phyloP scores from a whole-genome alignment of 1,284 basidiomycete genomes.

The Amylostereum chailletii region DNA sequence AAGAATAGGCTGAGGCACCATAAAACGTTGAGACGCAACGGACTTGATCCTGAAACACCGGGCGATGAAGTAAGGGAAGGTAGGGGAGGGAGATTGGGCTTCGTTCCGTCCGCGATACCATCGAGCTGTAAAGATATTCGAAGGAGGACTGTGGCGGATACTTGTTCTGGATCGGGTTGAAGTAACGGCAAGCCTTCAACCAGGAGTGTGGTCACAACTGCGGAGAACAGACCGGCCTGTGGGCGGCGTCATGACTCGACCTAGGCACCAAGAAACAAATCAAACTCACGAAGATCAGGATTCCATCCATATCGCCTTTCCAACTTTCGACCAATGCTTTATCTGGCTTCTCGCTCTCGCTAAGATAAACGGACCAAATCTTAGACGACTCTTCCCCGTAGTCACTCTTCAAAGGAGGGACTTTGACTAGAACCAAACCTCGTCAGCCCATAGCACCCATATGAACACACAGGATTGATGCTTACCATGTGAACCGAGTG shows the following conservation, averaged over 20 bases:
- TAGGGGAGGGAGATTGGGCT: background rate
- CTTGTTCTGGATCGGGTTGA: conserved; percentile 6
- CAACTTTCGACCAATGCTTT: conserved; percentile 7
- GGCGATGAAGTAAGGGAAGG: background rate
- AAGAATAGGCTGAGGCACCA: conserved; percentile 8
- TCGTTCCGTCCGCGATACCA: background rate
- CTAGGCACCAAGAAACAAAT: no score
- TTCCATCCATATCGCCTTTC: conserved; percentile 10
- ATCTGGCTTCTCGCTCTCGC: conserved; percentile 4
- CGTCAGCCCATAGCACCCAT: no score
- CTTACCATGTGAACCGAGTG: no score
- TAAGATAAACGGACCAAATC: conserved; percentile 9
- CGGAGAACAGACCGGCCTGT: conserved; percentile 17
- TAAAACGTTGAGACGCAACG: conserved; percentile 6
- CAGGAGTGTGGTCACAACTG: conserved; percentile 14
- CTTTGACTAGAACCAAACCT: no score
- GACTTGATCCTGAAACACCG: background rate
- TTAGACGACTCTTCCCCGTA: conserved; percentile 4
- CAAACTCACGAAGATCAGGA: conserved; percentile 10
- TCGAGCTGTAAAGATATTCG: background rate
- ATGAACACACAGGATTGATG: no score
- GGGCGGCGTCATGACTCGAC: background rate
- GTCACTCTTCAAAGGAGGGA: background rate
- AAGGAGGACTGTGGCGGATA: conserved; percentile 5
- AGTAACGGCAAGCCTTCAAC: conserved; percentile 7